Evolutionary conservation across 805 yeast species (phyloP).

Genomic region (Naumovozyma baii): DNA sequence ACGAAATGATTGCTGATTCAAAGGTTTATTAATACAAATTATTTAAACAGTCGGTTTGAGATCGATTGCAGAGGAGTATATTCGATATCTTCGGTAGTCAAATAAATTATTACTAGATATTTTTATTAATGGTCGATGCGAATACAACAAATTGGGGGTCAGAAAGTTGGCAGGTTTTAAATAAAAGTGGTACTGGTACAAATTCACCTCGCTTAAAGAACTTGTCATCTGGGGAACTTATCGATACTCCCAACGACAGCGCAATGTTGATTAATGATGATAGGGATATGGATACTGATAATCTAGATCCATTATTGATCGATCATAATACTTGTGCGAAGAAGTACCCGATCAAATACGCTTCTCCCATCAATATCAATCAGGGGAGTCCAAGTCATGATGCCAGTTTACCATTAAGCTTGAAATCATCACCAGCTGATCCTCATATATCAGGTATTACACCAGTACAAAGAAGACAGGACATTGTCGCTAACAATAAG

Average conservation of each 20-base stretch:
- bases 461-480: constrained; percentile 10
- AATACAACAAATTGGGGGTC: neutral
- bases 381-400: neutral
- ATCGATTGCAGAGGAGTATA: no score
- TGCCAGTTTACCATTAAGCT: neutral
- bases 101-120: no score
- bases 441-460: constrained; percentile 22
- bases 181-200: neutral
- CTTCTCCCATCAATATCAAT: neutral
- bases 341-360: neutral
- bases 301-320: neutral
- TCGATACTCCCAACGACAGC: neutral
- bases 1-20: no score
- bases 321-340: no score
- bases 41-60: no score
- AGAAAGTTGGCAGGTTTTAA: neutral
- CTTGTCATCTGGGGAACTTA: neutral
- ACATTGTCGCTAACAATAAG: constrained; percentile 3
- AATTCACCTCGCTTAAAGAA: neutral
- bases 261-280: neutral
- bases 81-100: no score
- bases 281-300: neutral
- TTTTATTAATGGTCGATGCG: neutral
- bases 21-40: no score
- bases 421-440: constrained; percentile 25